Evolutionary conservation across 2,329 filamentous ascomycete species (phyloP), one percentile per base, ranked within the genome.

Genomic region (Chalaropsis ovoidea): DNA sequence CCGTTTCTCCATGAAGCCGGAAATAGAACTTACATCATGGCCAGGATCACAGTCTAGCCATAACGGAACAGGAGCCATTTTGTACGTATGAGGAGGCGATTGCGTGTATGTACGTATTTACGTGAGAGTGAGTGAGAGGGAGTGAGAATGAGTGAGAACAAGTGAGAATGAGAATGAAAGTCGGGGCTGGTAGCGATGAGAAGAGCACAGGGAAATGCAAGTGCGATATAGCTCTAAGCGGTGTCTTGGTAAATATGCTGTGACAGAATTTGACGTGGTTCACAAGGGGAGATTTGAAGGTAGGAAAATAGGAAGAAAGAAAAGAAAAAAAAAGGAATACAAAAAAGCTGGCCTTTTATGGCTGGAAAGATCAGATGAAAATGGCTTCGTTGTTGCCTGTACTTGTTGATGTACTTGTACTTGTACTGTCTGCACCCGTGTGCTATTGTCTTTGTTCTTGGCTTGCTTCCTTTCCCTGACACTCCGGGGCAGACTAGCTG

Each of bases 41-140:
- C 82, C 82, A 13, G 82, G 82, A 71, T 85, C 82, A 69, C 82
- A 85, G 72, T 85, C 82, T 69, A 85, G 75, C 82, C 82, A 85
- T 67, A 85, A 74, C 19, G 82, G 82, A 45, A 84, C 74, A 67
- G 62, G 65, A 17, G 56, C 52, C 65, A 67, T 67, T 41, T 35
- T 72, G 74, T 68, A 8, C 15, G 17, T 49, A 3, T 17, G 39
- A 61, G 68, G 71, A 62, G 71, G 68, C 41, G 71, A 68, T 17
- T 39, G 43, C 10, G 15, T n/a, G 43, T n/a, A 19, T 47, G 43
- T 47, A 8, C n/a, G 15, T 47, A 19, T 47, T 17, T 47, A 19
- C 8, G 43, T 19, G 15, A n/a, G 42, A 3, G n/a, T n/a, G n/a
- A n/a, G n/a, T n/a, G n/a, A n/a, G 43, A 5, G n/a, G n/a, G 24